Conservation (phyloP, 805 yeast genomes). For the Metahyphopichia silvanorum region DNA sequence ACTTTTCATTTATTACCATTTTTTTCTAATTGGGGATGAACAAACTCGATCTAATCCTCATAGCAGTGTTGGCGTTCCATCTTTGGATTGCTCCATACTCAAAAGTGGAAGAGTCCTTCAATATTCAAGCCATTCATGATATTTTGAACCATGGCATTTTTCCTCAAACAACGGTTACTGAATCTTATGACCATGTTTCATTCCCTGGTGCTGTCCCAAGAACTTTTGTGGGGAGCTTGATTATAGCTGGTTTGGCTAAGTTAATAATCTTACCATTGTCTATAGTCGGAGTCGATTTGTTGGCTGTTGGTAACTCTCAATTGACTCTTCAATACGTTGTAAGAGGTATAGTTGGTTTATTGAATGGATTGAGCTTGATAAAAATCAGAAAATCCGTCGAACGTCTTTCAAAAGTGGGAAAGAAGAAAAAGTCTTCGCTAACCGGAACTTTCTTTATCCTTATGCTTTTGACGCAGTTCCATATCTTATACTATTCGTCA, state of each 20-base stretch:
- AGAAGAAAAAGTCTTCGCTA: conserved; percentile 13
- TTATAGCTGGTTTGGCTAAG: conserved; percentile 46
- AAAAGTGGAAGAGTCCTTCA: conserved; percentile 93
- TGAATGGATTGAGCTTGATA: conserved; percentile 54
- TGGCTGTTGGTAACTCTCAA: conserved; percentile 29
- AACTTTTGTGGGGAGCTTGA: conserved; percentile 70
- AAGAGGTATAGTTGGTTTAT: conserved; percentile 60
- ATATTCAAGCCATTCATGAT: conserved; percentile 86
- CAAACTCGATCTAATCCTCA: conserved; percentile 24
- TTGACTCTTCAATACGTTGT: conserved; percentile 50
- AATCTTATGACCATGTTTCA: conserved; percentile 64
- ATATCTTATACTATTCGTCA: conserved; percentile 73
- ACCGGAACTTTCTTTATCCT: conserved; percentile 58
- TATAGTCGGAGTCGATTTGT: conserved; percentile 17
- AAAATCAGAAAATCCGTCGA: conserved; percentile 41
- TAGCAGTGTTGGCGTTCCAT: conserved; percentile 48
- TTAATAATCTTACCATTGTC: conserved; percentile 20
- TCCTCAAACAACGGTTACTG: conserved; percentile 23
- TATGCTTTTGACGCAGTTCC: conserved; percentile 69
- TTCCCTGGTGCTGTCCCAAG: conserved; percentile 93
- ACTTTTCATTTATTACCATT: no score
- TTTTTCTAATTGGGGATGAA: no score
- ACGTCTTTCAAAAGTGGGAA: conserved; percentile 18
- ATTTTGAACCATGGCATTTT: conserved; percentile 58
- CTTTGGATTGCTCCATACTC: conserved; percentile 70